Percentiles rank a stretch among this genome's conserved stretches.
phyloP scores from a whole-genome alignment of 148 eudicot genomes.

The Camellia lanceoleosa region DNA sequence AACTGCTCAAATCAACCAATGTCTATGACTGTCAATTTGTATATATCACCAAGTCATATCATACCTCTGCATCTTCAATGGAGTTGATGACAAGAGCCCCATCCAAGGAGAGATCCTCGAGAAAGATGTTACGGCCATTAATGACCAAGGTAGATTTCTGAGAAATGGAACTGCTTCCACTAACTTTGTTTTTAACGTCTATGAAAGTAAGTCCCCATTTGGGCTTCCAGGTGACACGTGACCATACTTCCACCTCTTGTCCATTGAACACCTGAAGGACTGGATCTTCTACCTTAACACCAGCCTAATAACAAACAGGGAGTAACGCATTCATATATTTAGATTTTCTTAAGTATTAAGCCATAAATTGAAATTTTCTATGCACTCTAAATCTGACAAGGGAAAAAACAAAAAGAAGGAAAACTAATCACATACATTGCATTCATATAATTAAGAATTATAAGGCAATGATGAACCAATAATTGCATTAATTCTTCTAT shows the following conservation, averaged over 20 bases:
- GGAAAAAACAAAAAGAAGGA: neutral
- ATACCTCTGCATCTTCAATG: constrained; percentile 81
- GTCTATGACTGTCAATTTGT: neutral
- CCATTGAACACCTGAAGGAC: constrained; percentile 56
- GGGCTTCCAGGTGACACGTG: constrained; percentile 89
- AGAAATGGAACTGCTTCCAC: constrained; percentile 54
- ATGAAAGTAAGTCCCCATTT: constrained; percentile 82
- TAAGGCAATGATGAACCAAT: neutral
- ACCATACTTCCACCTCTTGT: constrained; percentile 95
- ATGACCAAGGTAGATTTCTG: constrained; percentile 79
- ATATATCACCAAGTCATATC: neutral
- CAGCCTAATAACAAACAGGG: constrained; percentile 51
- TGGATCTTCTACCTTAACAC: constrained; percentile 73
- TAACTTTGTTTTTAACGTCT: constrained; percentile 63
- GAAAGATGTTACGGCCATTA: constrained; percentile 53
- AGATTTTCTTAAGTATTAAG: neutral
- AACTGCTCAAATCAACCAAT: neutral
- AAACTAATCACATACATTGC: neutral
- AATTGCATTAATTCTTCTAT: neutral
- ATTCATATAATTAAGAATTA: neutral
- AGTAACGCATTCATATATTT: neutral
- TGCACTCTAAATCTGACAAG: too few species aligned
- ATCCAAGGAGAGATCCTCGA: constrained; percentile 74
- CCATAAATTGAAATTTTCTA: neutral
- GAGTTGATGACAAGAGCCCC: constrained; percentile 74